phyloP scores from a whole-genome alignment of 139 green algal genomes.

The Nannochloris sp. region DNA sequence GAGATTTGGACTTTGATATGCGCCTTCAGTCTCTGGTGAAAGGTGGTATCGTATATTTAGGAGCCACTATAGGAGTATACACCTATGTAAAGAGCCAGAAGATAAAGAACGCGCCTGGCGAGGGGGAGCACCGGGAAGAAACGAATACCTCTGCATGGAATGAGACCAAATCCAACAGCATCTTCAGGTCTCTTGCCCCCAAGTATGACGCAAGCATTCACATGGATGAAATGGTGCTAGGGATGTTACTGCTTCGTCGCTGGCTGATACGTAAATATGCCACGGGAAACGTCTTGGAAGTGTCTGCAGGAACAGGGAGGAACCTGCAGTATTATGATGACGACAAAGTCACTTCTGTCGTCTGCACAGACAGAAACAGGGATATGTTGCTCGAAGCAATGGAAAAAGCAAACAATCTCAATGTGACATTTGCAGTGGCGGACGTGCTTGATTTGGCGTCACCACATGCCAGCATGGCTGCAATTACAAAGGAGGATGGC shows the following conservation, averaged over 20 bases:
- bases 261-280: conserved; percentile 33
- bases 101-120: too few species aligned
- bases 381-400: conserved; percentile 48
- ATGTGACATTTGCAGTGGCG: neutral
- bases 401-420: conserved; percentile 19
- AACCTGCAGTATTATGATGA: conserved; percentile 58
- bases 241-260: conserved; percentile 40
- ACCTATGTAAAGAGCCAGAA: neutral
- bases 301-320: conserved; percentile 60
- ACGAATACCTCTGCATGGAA: neutral
- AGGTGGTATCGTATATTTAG: too few species aligned
- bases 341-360: conserved; percentile 18
- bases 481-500: conserved; percentile 5
- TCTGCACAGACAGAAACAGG: conserved; percentile 45
- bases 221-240: conserved; percentile 48
- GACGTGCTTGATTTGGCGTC: neutral
- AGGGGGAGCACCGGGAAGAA: too few species aligned
- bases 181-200: conserved; percentile 37
- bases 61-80: neutral
- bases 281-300: conserved; percentile 59
- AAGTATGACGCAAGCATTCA: conserved; percentile 45
- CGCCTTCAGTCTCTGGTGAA: too few species aligned
- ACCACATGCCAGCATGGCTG: neutral
- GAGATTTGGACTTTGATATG: too few species aligned
- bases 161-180: conserved; percentile 1